Evolutionary conservation across 345 rosid genomes (phyloP).

Genomic region (Dipteronia sinensis): DNA sequence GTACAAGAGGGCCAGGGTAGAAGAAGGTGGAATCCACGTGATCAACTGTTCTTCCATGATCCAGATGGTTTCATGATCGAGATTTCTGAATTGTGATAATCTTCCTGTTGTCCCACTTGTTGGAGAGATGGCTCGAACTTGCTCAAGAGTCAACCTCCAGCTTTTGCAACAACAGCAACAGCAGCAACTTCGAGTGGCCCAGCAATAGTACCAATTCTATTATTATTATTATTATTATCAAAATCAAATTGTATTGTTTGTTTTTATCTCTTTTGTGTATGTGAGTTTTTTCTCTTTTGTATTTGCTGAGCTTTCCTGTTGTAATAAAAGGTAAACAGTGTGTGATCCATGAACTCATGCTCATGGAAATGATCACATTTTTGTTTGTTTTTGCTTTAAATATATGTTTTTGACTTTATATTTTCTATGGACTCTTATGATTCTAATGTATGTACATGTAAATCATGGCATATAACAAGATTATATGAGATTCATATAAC

Average conservation of each 20-base stretch:
- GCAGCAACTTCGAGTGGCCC: slow-evolving; percentile 30
- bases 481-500: too few species aligned
- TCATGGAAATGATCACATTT: too few species aligned
- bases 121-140: slow-evolving; percentile 53
- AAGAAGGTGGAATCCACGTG: slow-evolving; percentile 82
- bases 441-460: too few species aligned
- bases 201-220: too few species aligned
- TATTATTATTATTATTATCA: too few species aligned
- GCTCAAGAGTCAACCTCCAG: slow-evolving; percentile 50
- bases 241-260: not conserved
- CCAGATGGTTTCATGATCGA: slow-evolving; percentile 95
- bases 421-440: too few species aligned
- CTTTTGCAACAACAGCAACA: slow-evolving; percentile 30
- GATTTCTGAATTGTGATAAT: slow-evolving; percentile 85
- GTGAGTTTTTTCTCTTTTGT: not conserved
- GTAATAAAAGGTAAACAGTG: too few species aligned
- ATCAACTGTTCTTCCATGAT: slow-evolving; percentile 91
- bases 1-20: slow-evolving; percentile 59
- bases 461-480: too few species aligned
- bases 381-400: too few species aligned
- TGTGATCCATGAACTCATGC: too few species aligned
- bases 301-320: not conserved
- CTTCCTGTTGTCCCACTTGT: slow-evolving; percentile 73
- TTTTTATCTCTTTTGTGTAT: not conserved
- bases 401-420: too few species aligned